A percentile compares a stretch with the other conserved stretches of the same genome.
Evolutionary conservation across 169 alveolate species (phyloP).

Genomic region (Babesia caballi): DNA sequence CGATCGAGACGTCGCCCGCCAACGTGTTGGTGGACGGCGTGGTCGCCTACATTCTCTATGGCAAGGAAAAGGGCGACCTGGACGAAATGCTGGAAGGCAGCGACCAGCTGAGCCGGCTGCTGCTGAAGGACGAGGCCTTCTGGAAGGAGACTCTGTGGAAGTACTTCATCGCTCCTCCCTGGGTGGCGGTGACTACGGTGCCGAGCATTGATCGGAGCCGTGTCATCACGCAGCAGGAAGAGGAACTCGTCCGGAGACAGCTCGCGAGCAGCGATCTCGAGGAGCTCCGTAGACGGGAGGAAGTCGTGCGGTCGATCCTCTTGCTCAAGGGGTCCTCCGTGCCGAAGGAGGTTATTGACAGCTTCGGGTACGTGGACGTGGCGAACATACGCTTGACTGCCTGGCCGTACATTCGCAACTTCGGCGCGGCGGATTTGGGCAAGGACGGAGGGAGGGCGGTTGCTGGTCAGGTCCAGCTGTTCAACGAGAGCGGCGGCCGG

Average conservation of each 20-base stretch:
- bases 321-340: conserved; percentile 40
- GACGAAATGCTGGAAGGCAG: conserved; percentile 43
- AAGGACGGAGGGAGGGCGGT: not conserved
- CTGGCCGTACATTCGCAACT: conserved; percentile 59
- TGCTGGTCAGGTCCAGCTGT: not conserved
- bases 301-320: conserved; percentile 40
- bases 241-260: conserved; percentile 49
- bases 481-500: conserved; percentile 15
- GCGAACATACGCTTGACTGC: conserved; percentile 36
- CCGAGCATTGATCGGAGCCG: conserved; percentile 65
- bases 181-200: conserved; percentile 49
- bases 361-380: conserved; percentile 38
- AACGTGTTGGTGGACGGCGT: conserved; percentile 60
- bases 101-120: conserved; percentile 13
- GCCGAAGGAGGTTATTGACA: conserved; percentile 43
- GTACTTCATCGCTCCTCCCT: conserved; percentile 49
- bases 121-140: conserved; percentile 59
- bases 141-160: conserved; percentile 66
- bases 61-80: conserved; percentile 34
- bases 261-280: conserved; percentile 49
- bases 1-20: conserved; percentile 69
- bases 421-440: not conserved
- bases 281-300: conserved; percentile 46
- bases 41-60: conserved; percentile 62
- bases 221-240: conserved; percentile 51